phyloP scores from a whole-genome alignment of 148 eudicot species.

The Rhododendron molle region DNA sequence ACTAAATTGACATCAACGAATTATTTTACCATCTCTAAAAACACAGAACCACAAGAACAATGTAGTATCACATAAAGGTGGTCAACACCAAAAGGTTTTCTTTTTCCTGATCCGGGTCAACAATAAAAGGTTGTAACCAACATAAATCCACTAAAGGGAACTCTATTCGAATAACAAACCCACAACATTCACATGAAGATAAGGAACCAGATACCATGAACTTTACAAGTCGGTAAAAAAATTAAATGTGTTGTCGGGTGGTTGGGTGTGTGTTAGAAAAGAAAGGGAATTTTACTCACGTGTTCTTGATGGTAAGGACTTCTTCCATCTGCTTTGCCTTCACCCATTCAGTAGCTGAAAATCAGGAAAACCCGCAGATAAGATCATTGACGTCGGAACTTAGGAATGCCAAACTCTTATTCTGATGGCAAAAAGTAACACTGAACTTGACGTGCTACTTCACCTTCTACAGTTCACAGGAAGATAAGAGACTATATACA shows the following conservation, averaged over 20 bases:
- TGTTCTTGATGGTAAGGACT: conserved; percentile 66
- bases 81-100: neutral
- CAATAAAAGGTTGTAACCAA: neutral
- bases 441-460: neutral
- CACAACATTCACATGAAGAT: neutral
- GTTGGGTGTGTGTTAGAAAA: neutral
- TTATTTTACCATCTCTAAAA: neutral
- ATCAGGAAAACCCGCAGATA: conserved; percentile 6
- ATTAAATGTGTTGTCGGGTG: neutral
- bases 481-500: neutral
- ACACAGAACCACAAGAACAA: neutral
- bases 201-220: neutral
- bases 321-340: conserved; percentile 88
- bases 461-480: neutral
- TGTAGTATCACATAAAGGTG: neutral
- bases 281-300: conserved; percentile 42
- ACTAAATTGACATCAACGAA: neutral
- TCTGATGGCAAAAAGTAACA: neutral
- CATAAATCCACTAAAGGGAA: neutral
- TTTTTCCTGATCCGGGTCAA: no score
- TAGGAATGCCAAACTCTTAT: neutral
- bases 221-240: neutral
- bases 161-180: neutral
- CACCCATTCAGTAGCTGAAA: conserved; percentile 90
- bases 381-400: neutral